Evolutionary conservation across 2,329 filamentous ascomycete genomes (phyloP).

Genomic region (Tolypocladium capitatum): DNA sequence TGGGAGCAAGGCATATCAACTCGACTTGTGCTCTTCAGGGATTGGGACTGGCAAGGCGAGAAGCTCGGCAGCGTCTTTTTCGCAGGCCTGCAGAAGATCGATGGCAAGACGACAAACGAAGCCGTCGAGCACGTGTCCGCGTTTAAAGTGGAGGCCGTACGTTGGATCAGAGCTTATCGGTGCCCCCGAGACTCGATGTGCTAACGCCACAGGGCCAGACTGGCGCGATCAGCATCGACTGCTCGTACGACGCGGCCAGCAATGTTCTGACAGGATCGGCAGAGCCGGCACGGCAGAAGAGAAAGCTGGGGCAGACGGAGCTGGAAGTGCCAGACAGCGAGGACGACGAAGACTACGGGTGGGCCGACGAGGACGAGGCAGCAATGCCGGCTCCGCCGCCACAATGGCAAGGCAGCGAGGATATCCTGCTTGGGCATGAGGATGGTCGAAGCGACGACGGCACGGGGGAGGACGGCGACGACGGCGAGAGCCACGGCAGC

Average conservation of each 20-base stretch:
- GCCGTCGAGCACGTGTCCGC: slow-evolving; percentile 31
- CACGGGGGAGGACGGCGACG: slow-evolving; percentile 12
- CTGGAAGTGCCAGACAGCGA: slow-evolving; percentile 49
- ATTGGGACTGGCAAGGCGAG: slow-evolving; percentile 47
- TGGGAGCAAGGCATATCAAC: slow-evolving; percentile 73
- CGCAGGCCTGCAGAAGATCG: slow-evolving; percentile 51
- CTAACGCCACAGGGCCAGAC: slow-evolving; percentile 21
- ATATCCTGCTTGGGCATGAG: slow-evolving; percentile 39
- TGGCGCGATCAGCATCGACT: slow-evolving; percentile 28
- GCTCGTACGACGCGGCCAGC: slow-evolving; percentile 15
- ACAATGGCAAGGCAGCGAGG: slow-evolving; percentile 56
- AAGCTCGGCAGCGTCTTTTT: slow-evolving; percentile 39
- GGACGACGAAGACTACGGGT: slow-evolving; percentile 59
- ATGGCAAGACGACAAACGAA: slow-evolving; percentile 33
- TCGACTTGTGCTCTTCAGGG: slow-evolving; percentile 64
- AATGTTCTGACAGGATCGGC: slow-evolving; percentile 21
- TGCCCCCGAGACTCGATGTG: slow-evolving; percentile 5
- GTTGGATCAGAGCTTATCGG: slow-evolving; percentile 8
- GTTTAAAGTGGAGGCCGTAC: slow-evolving; percentile 35
- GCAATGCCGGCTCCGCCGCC: slow-evolving; percentile 46
- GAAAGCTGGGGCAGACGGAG: slow-evolving; percentile 48
- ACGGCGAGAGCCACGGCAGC: slow-evolving; percentile 3
- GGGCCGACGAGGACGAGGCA: slow-evolving; percentile 54
- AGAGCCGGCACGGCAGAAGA: slow-evolving; percentile 37
- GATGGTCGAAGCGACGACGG: slow-evolving; percentile 27